A percentile compares a stretch with the other conserved stretches of the same genome.
phyloP scores from a whole-genome alignment of 164 flowering plant species.

The Kalanchoe fedtschenkoi region DNA sequence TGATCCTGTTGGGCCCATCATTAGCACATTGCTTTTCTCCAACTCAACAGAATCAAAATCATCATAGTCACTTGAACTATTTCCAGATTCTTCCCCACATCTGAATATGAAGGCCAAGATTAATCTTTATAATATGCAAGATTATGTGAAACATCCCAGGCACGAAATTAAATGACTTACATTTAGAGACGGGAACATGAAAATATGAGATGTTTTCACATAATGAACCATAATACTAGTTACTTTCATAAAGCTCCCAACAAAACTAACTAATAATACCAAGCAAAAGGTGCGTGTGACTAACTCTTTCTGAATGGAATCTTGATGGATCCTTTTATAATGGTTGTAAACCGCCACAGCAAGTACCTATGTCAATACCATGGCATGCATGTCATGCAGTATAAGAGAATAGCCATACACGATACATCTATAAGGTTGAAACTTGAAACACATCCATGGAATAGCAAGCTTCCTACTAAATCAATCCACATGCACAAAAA shows the following conservation, averaged over 20 bases:
- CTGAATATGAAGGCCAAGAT: constrained; percentile 13
- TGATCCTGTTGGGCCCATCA: constrained; percentile 43
- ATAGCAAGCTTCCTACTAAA: background rate
- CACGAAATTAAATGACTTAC: background rate
- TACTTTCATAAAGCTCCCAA: background rate
- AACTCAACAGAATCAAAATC: constrained; percentile 25
- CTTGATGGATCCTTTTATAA: constrained; percentile 30
- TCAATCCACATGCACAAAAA: background rate
- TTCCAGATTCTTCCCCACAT: constrained; percentile 8
- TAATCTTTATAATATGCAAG: background rate
- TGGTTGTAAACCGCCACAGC: constrained; percentile 43
- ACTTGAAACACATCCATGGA: too few relatives aligned
- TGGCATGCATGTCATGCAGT: background rate
- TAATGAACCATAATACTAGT: background rate
- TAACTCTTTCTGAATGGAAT: constrained; percentile 21
- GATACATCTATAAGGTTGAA: background rate
- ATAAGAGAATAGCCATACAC: background rate
- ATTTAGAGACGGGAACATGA: background rate
- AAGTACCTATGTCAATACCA: constrained; percentile 21
- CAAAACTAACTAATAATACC: background rate
- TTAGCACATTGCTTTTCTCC: constrained; percentile 39
- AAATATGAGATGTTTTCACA: background rate
- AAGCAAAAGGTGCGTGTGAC: constrained; percentile 9
- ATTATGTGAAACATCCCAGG: background rate
- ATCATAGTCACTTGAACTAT: constrained; percentile 12